Evolutionary conservation across 768 basidiomycete genomes (phyloP), one percentile per base, ranked within the genome.

Genomic region (Wakefieldia striispora): DNA sequence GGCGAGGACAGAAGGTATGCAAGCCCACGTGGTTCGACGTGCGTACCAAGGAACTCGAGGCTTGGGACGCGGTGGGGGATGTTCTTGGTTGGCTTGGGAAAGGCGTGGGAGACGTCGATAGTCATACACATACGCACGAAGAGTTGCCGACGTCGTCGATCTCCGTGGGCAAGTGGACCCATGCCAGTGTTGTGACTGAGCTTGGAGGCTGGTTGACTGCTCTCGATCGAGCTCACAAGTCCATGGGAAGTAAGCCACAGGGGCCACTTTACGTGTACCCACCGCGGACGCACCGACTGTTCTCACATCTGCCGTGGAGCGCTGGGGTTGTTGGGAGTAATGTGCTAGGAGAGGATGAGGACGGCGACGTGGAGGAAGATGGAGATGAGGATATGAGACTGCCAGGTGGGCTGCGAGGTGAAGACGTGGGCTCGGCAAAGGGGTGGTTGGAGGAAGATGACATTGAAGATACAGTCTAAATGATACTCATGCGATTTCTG

Each of bases 21-120:
- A 98, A 98, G 70, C 91, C 93, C 3, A 80, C 83, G 26, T 92
- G 88, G 70, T 99, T 94, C 64, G 83, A 86, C 24, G 70, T 69
- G 36, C 70, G 83, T 13, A 69, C 71, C 24, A 75, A 71, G 59
- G 80, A 82, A 60, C 77, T 80, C 50, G 78, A 79, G n/a, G 82
- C 82, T 4, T 76, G 76, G 68, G 81, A 78, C 45, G 81, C 75
- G 17, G 73, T 89, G 31, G 69, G 74, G 45, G 78, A 81, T 55
- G 77, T 80, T 0, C 44, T 55, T 14, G 70, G 69, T 38, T 90
- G 90, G 90, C 66, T 88, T 16, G 65, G 72, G 13, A 68, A 64
- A 33, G 66, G 61, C 7, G 47, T 50, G 19, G 45, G 38, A 16
- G 33, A 6, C 6, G 33, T 14, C 39, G 48, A 27, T 24, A 67